Evolutionary conservation across 139 green algal species (phyloP), one percentile per base, ranked within the genome.

Genomic region (Microglena sp.): DNA sequence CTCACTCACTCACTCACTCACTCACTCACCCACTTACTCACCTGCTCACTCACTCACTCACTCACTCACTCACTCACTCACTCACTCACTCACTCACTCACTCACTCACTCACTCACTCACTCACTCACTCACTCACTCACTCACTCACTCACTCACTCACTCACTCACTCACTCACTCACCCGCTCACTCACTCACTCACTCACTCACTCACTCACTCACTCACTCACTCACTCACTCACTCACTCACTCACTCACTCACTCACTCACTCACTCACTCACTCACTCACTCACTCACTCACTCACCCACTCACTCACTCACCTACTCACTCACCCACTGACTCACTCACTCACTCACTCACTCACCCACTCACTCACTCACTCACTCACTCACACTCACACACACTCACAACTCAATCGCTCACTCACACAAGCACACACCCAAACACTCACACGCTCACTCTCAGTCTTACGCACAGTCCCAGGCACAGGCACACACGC

Each of bases 351-450:
- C 59, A 53, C 59, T 55, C 59, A 54, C 59, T 55, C 59, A 53
- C 31, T 11, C 55, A 62, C 29, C 5, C 8, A n/a, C n/a, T n/a
- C n/a, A n/a, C n/a, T n/a, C n/a, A 62, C 4, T 4, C 55, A 62
- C 55, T 43, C 28, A 62, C 55, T 43, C 55, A 62, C 55, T 43
- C 55, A 65, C 59, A 65, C 33, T 33, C 59, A 65, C 59, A 65
- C 59, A 65, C 33, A 8, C 55, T 33, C 8, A 60, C 50, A n/a
- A n/a, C n/a, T n/a, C n/a, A n/a, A n/a, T n/a, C n/a, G n/a, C n/a
- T n/a, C n/a, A n/a, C 40, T 50, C 40, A 50, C 40, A 18, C 40
- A 50, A 60, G 66, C 32, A 56, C 46, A 67, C 59, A 54, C 31
- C 50, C 59, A 54, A 32, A 65, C 59, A 53, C 59, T 55, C 59